Evolutionary conservation across 768 basidiomycete genomes (phyloP).

Genomic region (Terana coerulea): DNA sequence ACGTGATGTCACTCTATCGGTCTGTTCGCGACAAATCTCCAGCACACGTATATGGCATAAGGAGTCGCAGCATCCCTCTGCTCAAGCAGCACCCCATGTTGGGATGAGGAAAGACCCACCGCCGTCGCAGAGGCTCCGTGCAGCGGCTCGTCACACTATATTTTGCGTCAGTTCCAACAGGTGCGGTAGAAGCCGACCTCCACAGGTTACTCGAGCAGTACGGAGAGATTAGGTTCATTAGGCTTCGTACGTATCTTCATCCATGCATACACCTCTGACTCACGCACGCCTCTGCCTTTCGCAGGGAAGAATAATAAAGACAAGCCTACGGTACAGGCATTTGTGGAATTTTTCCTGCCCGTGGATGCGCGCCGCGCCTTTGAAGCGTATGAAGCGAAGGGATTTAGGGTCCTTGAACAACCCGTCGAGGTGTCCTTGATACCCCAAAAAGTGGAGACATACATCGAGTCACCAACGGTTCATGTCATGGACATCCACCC

Average conservation of each 20-base stretch:
- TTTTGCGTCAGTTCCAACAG: neutral
- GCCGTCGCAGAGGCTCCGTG: neutral
- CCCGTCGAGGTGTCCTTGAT: no score
- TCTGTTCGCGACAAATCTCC: no score
- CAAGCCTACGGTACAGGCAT: neutral
- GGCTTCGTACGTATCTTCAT: neutral
- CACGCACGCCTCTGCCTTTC: neutral
- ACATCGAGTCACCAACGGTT: no score
- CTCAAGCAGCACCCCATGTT: neutral
- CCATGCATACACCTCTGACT: neutral
- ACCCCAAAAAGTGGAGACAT: no score
- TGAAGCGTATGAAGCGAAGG: neutral
- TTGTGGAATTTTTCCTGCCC: neutral
- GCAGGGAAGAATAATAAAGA: neutral
- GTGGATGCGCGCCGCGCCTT: neutral
- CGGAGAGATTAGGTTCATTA: neutral
- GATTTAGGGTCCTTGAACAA: no score
- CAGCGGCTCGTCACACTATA: neutral
- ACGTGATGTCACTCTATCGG: no score
- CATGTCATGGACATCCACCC: no score
- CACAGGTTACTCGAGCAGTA: neutral
- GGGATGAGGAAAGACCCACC: neutral
- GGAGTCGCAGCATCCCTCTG: no score
- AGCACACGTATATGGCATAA: no score
- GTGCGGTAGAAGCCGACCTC: neutral